Evolutionary conservation across 2,329 filamentous ascomycete genomes (phyloP).

Genomic region (Claviceps lovelessii): DNA sequence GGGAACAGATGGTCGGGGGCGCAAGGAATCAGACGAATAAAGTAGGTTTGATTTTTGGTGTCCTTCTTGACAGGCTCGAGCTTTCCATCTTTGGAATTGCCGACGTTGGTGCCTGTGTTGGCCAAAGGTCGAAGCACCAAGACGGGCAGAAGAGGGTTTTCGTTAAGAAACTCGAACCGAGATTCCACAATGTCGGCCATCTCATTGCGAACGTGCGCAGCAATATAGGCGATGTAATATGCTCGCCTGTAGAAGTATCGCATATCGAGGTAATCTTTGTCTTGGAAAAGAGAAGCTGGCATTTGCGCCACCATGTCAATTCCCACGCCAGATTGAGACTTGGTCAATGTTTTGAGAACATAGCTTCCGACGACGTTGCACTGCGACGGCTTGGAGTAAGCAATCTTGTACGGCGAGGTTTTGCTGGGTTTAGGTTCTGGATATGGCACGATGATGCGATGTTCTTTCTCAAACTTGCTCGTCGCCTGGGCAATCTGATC

Average conservation of each 20-base stretch:
- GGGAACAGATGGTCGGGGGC: conserved; percentile 57
- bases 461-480: conserved; percentile 49
- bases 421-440: conserved; percentile 64
- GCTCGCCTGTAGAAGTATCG: conserved; percentile 91
- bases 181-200: conserved; percentile 40
- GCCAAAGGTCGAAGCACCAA: conserved; percentile 29
- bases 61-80: conserved; percentile 13
- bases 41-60: conserved; percentile 24
- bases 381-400: conserved; percentile 59
- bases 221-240: conserved; percentile 76
- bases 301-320: conserved; percentile 83
- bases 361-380: conserved; percentile 88
- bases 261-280: conserved; percentile 87
- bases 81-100: conserved; percentile 6
- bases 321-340: conserved; percentile 40
- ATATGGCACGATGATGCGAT: conserved; percentile 65
- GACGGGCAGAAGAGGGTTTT: conserved; percentile 64
- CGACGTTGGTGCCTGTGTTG: conserved; percentile 7
- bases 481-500: conserved; percentile 52
- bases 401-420: conserved; percentile 68
- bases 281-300: conserved; percentile 66
- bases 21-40: conserved; percentile 66
- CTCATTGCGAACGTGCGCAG: conserved; percentile 50
- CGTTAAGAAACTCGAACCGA: conserved; percentile 52
- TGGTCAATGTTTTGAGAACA: conserved; percentile 58